phyloP scores from a whole-genome alignment of 2,329 filamentous ascomycete genomes.

The Diaporthe vaccinii region DNA sequence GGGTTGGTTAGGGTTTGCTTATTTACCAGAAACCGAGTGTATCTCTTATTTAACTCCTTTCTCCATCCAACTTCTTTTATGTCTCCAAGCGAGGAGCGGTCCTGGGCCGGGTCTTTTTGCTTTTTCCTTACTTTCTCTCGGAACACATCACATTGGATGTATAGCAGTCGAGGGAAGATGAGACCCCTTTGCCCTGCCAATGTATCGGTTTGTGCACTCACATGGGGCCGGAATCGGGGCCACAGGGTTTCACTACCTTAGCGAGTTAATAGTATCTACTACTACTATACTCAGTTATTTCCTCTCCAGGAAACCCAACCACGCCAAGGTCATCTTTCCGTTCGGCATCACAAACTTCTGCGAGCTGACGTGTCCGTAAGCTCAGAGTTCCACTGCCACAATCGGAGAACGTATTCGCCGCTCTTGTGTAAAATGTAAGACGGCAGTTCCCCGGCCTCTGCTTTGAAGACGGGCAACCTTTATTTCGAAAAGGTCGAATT shows the following conservation, averaged over 20 bases:
- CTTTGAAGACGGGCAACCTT: background rate
- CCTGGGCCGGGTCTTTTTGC: too few relatives aligned
- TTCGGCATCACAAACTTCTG: background rate
- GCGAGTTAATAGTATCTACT: background rate
- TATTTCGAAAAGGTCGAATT: background rate
- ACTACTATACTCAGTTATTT: background rate
- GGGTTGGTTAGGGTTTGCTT: too few relatives aligned
- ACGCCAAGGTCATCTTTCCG: background rate
- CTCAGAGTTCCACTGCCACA: background rate
- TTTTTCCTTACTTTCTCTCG: background rate
- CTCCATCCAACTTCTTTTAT: too few relatives aligned
- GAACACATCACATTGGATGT: background rate
- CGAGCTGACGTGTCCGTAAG: background rate
- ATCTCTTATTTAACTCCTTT: too few relatives aligned
- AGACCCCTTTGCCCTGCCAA: background rate
- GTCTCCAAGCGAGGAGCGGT: too few relatives aligned
- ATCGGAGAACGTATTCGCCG: background rate
- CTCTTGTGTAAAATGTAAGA: background rate
- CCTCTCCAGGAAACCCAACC: background rate
- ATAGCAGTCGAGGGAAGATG: background rate
- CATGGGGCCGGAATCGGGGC: too few relatives aligned
- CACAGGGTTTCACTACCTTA: background rate
- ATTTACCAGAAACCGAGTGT: too few relatives aligned
- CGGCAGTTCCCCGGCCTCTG: background rate
- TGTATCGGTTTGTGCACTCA: background rate